phyloP scores from a whole-genome alignment of 202 grass and related monocot genomes.

The Panicum hallii region DNA sequence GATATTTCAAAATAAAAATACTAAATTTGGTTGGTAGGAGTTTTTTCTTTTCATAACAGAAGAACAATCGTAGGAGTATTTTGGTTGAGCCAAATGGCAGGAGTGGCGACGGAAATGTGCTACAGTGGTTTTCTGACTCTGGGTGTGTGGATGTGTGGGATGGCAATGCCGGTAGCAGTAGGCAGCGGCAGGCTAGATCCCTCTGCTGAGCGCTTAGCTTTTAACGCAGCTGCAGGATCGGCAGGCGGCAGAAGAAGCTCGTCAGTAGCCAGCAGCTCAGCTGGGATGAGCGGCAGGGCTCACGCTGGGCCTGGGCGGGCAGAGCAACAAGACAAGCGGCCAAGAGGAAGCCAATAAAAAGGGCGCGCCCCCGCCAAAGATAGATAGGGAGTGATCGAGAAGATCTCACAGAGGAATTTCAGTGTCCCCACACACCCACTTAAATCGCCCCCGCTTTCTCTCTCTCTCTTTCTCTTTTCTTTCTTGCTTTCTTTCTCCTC shows the following conservation, averaged over 20 bases:
- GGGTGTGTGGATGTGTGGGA: background rate
- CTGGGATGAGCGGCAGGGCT: too few relatives aligned
- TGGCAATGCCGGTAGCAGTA: background rate
- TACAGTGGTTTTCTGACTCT: background rate
- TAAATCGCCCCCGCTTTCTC: background rate
- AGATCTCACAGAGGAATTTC: constrained; percentile 92
- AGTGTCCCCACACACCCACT: constrained; percentile 71
- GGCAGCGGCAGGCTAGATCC: constrained; percentile 31
- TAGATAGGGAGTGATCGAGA: constrained; percentile 68
- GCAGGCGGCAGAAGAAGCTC: constrained; percentile 48
- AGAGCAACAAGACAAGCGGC: constrained; percentile 27
- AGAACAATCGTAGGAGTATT: too few relatives aligned
- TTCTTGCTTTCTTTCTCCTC: background rate
- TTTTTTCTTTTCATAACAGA: too few relatives aligned
- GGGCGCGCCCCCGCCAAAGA: constrained; percentile 49
- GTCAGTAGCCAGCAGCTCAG: constrained; percentile 31
- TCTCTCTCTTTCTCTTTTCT: background rate
- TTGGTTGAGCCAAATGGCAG: background rate
- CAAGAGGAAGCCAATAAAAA: constrained; percentile 43
- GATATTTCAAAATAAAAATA: too few relatives aligned
- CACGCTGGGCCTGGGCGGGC: background rate
- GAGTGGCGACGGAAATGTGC: background rate
- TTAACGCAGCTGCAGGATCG: constrained; percentile 50
- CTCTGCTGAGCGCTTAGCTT: constrained; percentile 34
- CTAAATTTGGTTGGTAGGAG: too few relatives aligned